phyloP scores from a whole-genome alignment of 805 yeast genomes.

The Kodamaea lidongshanica region DNA sequence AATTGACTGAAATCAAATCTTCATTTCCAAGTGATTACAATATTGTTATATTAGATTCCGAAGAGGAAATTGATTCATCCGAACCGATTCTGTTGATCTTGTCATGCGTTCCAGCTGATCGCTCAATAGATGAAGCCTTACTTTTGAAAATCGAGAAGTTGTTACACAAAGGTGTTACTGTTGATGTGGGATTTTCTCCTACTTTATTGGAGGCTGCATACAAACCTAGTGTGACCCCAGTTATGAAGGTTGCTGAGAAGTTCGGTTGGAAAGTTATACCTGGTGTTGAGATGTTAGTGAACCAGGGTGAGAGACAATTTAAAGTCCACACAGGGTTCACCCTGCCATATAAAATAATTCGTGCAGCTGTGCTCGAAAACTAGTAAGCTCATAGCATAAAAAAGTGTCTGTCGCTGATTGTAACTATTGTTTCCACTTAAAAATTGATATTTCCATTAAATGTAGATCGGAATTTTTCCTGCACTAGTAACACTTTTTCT shows the following conservation, averaged over 20 bases:
- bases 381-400: too few relatives aligned
- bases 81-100: constrained; percentile 55
- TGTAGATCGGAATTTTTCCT: too few relatives aligned
- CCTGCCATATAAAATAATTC: constrained; percentile 59
- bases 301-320: constrained; percentile 90
- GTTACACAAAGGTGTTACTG: constrained; percentile 35
- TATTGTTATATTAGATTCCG: constrained; percentile 49
- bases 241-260: constrained; percentile 72
- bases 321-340: constrained; percentile 61
- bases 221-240: constrained; percentile 80
- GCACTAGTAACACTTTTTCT: too few relatives aligned
- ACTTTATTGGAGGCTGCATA: constrained; percentile 87
- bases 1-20: constrained; percentile 51
- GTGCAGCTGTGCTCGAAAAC: constrained; percentile 47
- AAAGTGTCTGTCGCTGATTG: too few relatives aligned
- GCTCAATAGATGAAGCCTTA: constrained; percentile 53
- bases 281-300: constrained; percentile 87
- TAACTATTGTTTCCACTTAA: too few relatives aligned
- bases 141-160: constrained; percentile 42
- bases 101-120: constrained; percentile 80
- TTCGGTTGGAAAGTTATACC: constrained; percentile 76
- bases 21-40: constrained; percentile 57
- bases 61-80: constrained; percentile 39
- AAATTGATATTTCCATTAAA: too few relatives aligned
- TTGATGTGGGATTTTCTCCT: constrained; percentile 39